Conservation (phyloP, 441 rosid species). For the Melastoma candidum region DNA sequence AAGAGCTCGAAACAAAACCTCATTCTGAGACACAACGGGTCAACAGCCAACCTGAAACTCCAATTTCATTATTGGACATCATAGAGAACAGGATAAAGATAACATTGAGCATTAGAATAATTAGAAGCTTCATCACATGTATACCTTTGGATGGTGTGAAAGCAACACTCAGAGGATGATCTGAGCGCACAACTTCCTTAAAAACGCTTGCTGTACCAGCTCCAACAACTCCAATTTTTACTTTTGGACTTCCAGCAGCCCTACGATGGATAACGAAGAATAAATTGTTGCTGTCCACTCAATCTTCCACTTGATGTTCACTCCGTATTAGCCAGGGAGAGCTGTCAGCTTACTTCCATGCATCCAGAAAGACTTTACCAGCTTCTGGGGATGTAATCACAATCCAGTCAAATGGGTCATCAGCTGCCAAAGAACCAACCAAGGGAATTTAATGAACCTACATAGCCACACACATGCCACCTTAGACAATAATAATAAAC, state of each 20-base stretch:
- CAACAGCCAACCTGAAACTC: too few relatives aligned
- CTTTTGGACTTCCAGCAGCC: conserved; percentile 76
- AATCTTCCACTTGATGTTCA: too few relatives aligned
- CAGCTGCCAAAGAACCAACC: conserved; percentile 27
- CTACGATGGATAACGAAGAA: conserved; percentile 25
- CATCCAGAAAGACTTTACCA: conserved; percentile 79
- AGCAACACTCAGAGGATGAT: conserved; percentile 42
- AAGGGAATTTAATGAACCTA: conserved; percentile 58
- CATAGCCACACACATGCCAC: conserved; percentile 17
- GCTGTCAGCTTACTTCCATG: conserved; percentile 69
- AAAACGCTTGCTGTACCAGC: conserved; percentile 83
- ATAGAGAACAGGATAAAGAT: too few relatives aligned
- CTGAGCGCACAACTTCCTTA: conserved; percentile 39
- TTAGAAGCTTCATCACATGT: conserved; percentile 8
- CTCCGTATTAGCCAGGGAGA: too few relatives aligned
- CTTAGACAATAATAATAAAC: background rate
- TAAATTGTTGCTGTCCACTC: too few relatives aligned
- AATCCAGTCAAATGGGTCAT: conserved; percentile 73
- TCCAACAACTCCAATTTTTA: conserved; percentile 74
- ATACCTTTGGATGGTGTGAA: conserved; percentile 87
- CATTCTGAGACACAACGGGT: background rate
- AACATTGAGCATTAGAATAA: background rate
- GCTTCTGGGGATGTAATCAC: conserved; percentile 95
- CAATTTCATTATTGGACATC: too few relatives aligned
- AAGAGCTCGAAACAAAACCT: conserved; percentile 3